Percentiles rank a stretch among this genome's conserved stretches.
Evolutionary conservation across 2,329 filamentous ascomycete genomes (phyloP).

Genomic region (Calonectria leucothoes): DNA sequence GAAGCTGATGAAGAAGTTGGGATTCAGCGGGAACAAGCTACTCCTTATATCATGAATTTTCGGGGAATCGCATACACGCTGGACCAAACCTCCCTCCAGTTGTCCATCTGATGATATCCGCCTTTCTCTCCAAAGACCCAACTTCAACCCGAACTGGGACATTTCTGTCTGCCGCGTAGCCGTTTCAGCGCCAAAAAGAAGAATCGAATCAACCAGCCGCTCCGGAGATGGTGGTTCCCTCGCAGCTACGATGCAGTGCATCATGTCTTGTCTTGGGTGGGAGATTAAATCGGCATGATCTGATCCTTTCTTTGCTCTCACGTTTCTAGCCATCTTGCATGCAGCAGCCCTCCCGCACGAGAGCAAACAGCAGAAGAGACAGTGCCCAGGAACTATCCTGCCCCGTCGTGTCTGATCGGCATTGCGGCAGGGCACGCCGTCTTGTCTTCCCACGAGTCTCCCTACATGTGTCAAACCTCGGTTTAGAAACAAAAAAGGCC

Average conservation of each 20-base stretch:
- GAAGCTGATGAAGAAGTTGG: slow-evolving; percentile 13
- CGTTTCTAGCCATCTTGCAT: not conserved
- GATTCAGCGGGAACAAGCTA: not conserved
- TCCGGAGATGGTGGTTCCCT: not conserved
- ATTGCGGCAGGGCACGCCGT: not conserved
- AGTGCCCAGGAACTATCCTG: not conserved
- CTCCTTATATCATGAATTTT: slow-evolving; percentile 21
- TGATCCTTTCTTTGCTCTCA: not conserved
- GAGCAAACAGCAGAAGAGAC: not conserved
- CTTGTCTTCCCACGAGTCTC: not conserved
- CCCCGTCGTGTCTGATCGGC: not conserved
- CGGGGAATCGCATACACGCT: not conserved
- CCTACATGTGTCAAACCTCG: not conserved
- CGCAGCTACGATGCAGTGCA: not conserved
- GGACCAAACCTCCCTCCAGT: not conserved
- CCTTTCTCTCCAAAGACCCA: not conserved
- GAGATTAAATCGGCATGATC: slow-evolving; percentile 2
- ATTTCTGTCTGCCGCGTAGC: not conserved
- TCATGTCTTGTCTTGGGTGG: slow-evolving; percentile 19
- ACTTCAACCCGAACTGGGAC: not conserved
- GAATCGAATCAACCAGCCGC: not conserved
- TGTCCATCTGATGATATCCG: not conserved
- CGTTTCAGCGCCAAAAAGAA: slow-evolving; percentile 9
- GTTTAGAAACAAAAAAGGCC: not conserved
- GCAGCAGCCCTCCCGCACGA: not conserved